phyloP scores from a whole-genome alignment of 1,284 basidiomycete genomes.

The Kalmanozyma brasiliensis region DNA sequence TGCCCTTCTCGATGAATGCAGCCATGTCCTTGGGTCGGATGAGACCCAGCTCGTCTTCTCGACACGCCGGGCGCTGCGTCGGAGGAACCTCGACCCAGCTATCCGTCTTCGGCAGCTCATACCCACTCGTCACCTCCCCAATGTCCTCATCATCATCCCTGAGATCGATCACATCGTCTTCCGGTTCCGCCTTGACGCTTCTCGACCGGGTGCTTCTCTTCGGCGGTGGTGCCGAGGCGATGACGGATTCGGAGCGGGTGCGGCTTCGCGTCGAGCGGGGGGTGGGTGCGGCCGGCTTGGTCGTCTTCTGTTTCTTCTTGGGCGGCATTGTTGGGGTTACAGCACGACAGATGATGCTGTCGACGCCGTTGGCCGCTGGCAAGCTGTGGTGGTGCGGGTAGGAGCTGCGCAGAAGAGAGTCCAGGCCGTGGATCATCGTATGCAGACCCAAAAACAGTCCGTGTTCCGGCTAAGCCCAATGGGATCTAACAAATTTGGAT shows the following conservation, averaged over 20 bases:
- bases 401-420: too few relatives aligned
- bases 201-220: constrained; percentile 3
- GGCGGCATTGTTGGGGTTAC: constrained; percentile 10
- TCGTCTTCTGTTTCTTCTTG: constrained; percentile 17
- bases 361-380: too few relatives aligned
- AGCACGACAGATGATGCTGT: background rate
- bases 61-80: background rate
- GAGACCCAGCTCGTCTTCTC: constrained; percentile 26
- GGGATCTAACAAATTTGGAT: constrained; percentile 1
- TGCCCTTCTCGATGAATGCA: constrained; percentile 11
- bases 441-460: too few relatives aligned
- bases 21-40: constrained; percentile 11
- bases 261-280: constrained; percentile 20
- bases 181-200: constrained; percentile 4
- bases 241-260: constrained; percentile 23
- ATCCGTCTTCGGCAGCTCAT: background rate
- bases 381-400: too few relatives aligned
- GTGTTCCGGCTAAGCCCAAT: background rate
- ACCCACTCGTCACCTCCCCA: constrained; percentile 5
- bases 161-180: background rate
- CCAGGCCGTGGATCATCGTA: too few relatives aligned
- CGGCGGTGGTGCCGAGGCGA: background rate
- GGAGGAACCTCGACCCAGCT: constrained; percentile 33
- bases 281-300: background rate
- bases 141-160: background rate